Percentiles rank a stretch among this genome's conserved stretches.
Evolutionary conservation across 345 rosid genomes (phyloP).

Genomic region (Eucalyptus paniculata): DNA sequence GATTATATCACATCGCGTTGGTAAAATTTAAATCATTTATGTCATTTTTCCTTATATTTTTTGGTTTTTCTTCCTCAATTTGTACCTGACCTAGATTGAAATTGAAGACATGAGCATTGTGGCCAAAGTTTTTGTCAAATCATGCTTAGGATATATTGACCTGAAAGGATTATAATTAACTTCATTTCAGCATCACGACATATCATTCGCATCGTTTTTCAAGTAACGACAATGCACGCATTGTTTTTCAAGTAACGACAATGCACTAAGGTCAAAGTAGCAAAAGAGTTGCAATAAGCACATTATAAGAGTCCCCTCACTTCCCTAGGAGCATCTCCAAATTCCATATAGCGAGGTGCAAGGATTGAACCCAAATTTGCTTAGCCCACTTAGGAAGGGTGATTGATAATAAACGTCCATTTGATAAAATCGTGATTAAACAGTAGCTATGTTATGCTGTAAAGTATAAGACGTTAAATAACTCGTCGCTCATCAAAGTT

Average conservation of each 20-base stretch:
- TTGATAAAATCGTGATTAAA: too few species aligned
- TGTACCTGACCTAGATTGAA: not conserved
- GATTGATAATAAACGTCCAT: not conserved
- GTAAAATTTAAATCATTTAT: too few species aligned
- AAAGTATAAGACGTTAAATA: too few species aligned
- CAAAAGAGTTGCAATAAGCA: not conserved
- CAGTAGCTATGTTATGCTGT: not conserved
- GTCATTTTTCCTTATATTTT: too few species aligned
- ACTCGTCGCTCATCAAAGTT: not conserved
- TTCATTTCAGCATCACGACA: too few species aligned
- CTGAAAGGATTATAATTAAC: not conserved
- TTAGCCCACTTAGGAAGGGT: not conserved
- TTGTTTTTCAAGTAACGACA: too few species aligned
- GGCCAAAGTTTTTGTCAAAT: not conserved
- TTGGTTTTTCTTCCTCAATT: too few species aligned
- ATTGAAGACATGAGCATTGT: not conserved
- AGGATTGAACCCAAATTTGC: too few species aligned
- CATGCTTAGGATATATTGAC: not conserved
- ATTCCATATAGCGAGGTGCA: rapidly evolving
- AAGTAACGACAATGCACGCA: too few species aligned
- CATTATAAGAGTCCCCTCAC: not conserved
- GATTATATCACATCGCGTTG: too few species aligned
- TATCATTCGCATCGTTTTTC: too few species aligned
- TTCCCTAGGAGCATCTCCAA: not conserved
- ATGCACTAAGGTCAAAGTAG: too few species aligned